Evolutionary conservation across 257 asterid species (phyloP).

Genomic region (Ajuga chamaepitys): DNA sequence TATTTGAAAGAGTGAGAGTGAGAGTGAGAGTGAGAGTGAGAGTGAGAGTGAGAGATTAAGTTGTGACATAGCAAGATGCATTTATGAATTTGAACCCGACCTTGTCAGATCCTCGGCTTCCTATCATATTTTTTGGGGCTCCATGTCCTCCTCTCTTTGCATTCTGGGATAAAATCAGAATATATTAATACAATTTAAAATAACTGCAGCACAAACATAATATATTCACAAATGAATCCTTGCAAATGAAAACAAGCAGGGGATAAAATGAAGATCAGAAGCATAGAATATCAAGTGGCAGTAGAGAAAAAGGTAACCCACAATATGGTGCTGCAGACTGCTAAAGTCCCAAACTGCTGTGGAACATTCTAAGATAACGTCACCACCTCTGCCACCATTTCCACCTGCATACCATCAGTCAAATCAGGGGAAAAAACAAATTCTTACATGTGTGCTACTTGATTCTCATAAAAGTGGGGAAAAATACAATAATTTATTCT

Average conservation of each 20-base stretch:
- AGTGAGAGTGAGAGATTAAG: conserved; percentile 12
- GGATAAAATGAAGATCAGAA: not conserved
- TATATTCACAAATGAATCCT: not conserved
- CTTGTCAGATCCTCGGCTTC: conserved; percentile 90
- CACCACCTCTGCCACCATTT: conserved; percentile 95
- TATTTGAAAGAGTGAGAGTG: no score
- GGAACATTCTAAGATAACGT: conserved; percentile 78
- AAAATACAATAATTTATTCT: not conserved
- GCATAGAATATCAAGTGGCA: not conserved
- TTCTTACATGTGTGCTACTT: not conserved
- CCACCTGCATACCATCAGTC: conserved; percentile 54
- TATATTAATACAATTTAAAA: conserved; percentile 1
- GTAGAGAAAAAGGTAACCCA: conserved; percentile 32
- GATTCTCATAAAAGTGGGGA: not conserved
- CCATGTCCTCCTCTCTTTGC: conserved; percentile 92
- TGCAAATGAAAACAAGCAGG: not conserved
- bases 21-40: no score
- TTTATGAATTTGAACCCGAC: conserved; percentile 27
- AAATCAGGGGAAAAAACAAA: conserved; percentile 14
- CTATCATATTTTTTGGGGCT: conserved; percentile 76
- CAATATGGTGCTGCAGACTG: conserved; percentile 78
- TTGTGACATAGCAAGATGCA: conserved; percentile 2
- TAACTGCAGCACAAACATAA: conserved; percentile 1
- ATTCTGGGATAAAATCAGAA: conserved; percentile 38
- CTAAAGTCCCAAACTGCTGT: conserved; percentile 88